phyloP scores from a whole-genome alignment of 2,329 filamentous ascomycete genomes.

The Calonectria pauciramosa region DNA sequence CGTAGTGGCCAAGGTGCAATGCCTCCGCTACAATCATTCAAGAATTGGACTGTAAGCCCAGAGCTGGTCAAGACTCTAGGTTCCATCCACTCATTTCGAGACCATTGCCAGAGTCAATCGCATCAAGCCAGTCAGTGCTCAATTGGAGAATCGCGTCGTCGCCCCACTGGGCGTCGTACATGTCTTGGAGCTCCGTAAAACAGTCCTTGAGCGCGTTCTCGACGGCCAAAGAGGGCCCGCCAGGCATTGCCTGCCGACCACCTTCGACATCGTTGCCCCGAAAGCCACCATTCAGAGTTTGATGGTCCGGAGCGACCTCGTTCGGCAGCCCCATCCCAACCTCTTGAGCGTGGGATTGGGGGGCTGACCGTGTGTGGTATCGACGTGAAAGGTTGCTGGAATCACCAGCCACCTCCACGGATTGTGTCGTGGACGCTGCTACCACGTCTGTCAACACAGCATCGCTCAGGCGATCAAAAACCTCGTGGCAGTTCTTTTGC shows the following conservation, averaged over 20 bases:
- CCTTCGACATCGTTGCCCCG: background rate
- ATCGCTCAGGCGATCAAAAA: constrained; percentile 59
- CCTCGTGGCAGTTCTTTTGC: constrained; percentile 56
- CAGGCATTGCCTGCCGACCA: background rate
- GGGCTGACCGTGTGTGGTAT: background rate
- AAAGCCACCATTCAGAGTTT: background rate
- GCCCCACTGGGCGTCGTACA: constrained; percentile 40
- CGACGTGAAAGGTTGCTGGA: background rate
- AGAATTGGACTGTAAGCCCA: background rate
- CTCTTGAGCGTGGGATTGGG: background rate
- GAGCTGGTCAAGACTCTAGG: background rate
- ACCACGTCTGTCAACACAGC: constrained; percentile 54
- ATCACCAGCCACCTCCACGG: background rate
- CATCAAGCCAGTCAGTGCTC: constrained; percentile 40
- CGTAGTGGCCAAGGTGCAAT: background rate
- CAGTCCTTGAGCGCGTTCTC: constrained; percentile 32
- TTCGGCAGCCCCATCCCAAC: background rate
- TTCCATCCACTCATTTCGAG: constrained; percentile 4
- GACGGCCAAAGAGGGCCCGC: constrained; percentile 7
- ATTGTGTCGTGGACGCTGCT: background rate
- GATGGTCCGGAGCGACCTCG: background rate
- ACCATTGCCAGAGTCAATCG: constrained; percentile 26
- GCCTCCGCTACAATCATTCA: background rate
- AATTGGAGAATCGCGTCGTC: constrained; percentile 41
- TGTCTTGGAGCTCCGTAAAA: constrained; percentile 35